Base-by-base conservation (phyloP, 129 eudicot species). In the Artemisia argyi region DNA sequence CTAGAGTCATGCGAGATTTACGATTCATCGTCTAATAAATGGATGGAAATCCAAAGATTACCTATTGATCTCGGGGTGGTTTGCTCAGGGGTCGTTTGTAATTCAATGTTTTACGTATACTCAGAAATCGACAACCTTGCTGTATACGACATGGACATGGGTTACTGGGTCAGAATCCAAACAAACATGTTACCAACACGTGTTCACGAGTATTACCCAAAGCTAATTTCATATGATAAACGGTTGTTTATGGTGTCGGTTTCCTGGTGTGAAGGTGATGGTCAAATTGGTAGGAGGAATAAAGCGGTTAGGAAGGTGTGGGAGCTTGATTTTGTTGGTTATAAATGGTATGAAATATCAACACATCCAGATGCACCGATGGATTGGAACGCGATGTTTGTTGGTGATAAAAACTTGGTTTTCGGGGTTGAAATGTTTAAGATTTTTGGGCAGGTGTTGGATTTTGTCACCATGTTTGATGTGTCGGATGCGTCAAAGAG, bases 201-300 rank as follows among this genome's bases (percentile, higher is more conserved):
- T 7, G 91, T 94, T 6, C 96, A 88, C 32, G 97, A 90, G 68
- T 94, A 90, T 65, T 84, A 90, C 82, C 99, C 99, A 4, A 88
- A 94, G 73, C 84, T 94, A 16, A 79, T 90, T 15, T 82, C 87
- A 1, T 88, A 88, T 39, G 79, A 76, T 22, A 74, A 76, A 5
- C 86, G 94, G 46, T 63, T 94, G 14, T 85, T 88, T 73, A 88
- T 93, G 98, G 87, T 93, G 42, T 84, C 91, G 14, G 99, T 94
- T 42, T 94, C 97, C 2, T 94, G 99, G 99, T 94, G 99, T 73
- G 99, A 94, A 73, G 99, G 99, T 12, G 99, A 94, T 13, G 99
- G 99, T 12, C 89, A 94, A 69, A 94, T 94, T 53, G 99, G 99
- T 10, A 77, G 97, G 82, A 84, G 97, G 74, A 94, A 94, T 73